Evolutionary conservation across 805 yeast genomes (phyloP).

Genomic region (Helenozyma rhizophorensis): DNA sequence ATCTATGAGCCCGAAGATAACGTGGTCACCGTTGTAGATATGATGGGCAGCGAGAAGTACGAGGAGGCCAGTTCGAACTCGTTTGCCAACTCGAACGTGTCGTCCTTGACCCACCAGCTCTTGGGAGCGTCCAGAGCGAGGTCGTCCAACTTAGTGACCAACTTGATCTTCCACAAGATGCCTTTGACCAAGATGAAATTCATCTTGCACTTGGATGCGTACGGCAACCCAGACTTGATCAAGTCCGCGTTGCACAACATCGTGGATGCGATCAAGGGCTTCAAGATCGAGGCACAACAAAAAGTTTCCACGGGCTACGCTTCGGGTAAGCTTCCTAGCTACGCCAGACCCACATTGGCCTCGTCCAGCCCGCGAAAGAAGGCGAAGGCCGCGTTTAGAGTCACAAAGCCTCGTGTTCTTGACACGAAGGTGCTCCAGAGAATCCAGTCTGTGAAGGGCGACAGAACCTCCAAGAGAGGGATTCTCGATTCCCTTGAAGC

Average conservation of each 20-base stretch:
- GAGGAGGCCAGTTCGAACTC: constrained; percentile 13
- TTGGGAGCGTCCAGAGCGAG: constrained; percentile 13
- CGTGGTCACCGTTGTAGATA: constrained; percentile 21
- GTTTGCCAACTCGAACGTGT: constrained; percentile 24
- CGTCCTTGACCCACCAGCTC: constrained; percentile 25
- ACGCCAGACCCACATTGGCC: constrained; percentile 30
- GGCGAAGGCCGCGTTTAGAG: neutral
- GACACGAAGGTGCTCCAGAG: too few relatives aligned
- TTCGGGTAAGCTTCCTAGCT: constrained; percentile 18
- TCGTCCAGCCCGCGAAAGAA: constrained; percentile 15
- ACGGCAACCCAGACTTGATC: constrained; percentile 20
- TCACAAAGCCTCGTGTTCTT: too few relatives aligned
- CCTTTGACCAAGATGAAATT: constrained; percentile 14
- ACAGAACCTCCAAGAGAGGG: too few relatives aligned
- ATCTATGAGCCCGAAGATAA: constrained; percentile 15
- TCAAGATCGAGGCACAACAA: constrained; percentile 2
- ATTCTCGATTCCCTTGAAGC: too few relatives aligned
- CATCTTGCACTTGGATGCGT: constrained; percentile 24
- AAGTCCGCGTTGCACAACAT: constrained; percentile 25
- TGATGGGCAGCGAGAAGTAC: constrained; percentile 28
- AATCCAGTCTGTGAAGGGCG: too few relatives aligned
- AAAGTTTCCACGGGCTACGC: neutral
- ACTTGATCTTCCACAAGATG: constrained; percentile 20
- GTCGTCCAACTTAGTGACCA: constrained; percentile 24
- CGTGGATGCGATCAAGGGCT: constrained; percentile 18